Evolutionary conservation across 495 filamentous ascomycete genomes (phyloP), one percentile per base, ranked within the genome.

Genomic region (Friedmanniomyces simplex): DNA sequence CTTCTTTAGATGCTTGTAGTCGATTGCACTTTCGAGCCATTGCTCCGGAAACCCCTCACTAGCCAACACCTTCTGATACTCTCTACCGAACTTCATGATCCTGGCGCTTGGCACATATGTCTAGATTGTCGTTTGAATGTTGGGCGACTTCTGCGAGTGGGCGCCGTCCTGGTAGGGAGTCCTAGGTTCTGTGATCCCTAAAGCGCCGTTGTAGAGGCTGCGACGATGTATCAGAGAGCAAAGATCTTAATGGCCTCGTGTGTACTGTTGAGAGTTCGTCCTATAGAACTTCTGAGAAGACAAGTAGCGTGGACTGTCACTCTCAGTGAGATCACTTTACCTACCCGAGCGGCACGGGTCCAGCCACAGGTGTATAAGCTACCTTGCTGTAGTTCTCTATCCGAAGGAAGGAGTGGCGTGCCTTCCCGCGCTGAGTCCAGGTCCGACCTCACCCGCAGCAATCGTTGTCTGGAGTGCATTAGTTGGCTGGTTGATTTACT

Each of bases 1-100:
- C 69, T 87, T 89, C 68, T 89, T 89, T 54, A 89, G 79, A 62
- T 85, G 77, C 34, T 79, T 73, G 67, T 89, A 89, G 48, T 82
- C 82, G 55, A 89, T 84, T 18, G 85, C 85, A 43, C 76, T 78
- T 16, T 82, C 76, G 5, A 84, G 75, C 85, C 86, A 88, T 63
- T 81, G 77, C 36, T 74, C 71, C 0, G 85, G 85, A 66, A 68
- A 74, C 59, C 71, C 74, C 57, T 82, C 80, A 55, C 68, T 73
- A 52, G 75, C 63, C 34, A 89, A 72, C 49, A 74, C 73, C 61
- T 81, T 74, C 56, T 79, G 73, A 65, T 83, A 87, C 41, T 79
- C 75, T 60, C 82, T 84, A n/a, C 78, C 84, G 70, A 88, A 89
- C 72, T 89, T 89, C 85, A 89, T 89, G 24, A n/a, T n/a, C n/a